Base-by-base conservation (phyloP, 768 basidiomycete species). In the Infundibulicybe gibba region DNA sequence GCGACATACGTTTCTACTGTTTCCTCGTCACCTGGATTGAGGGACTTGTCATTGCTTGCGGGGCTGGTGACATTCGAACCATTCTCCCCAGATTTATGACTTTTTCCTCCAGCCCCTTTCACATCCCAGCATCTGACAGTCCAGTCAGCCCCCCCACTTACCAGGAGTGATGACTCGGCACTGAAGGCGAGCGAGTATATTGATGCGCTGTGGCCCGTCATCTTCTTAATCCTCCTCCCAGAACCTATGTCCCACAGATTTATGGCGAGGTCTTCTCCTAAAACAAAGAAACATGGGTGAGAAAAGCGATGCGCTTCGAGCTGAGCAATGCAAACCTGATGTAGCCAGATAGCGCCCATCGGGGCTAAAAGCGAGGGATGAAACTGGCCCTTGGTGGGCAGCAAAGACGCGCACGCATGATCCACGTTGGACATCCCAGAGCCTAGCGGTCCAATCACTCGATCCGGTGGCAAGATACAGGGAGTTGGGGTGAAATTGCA, bases 101-200 rank as follows among this genome's bases (percentile, higher is more conserved):
- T 75, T 10, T 66, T 60, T 1, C 89, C 89, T 10, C 90, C 92
- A 9, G 86, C 65, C 39, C 76, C 67, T 65, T 89, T 94, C 32
- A 97, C 85, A 62, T 99, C 97, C 97, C 97, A 99, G 48, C 93
- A 94, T n/a, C 95, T 77, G 14, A 97, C 94, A 0, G 97, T 97
- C 80, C 91, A 94, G 62, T 99, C 97, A 25, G 92, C 83, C 19
- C 88, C 79, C 5, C 94, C 94, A 49, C 91, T 94, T 11, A 97
- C 86, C 32, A 99, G 79, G 45, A 98, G 65, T 2, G 85, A 84
- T 0, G 93, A 94, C 63, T 97, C 97, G 19, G 85, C 88, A 49
- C 90, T 93, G 65, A 97, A 99, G 0, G 90, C 78, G 17, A 99
- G 77, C 2, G 90, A 89, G 60, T 95, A 88, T 49, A 98, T 83